A percentile compares a stretch with the other conserved stretches of the same genome.
These are phyloP conservation scores for Fusarium redolens DNA, from an alignment of 2,329 filamentous ascomycete species.

Conservation along the genomic window DNA sequence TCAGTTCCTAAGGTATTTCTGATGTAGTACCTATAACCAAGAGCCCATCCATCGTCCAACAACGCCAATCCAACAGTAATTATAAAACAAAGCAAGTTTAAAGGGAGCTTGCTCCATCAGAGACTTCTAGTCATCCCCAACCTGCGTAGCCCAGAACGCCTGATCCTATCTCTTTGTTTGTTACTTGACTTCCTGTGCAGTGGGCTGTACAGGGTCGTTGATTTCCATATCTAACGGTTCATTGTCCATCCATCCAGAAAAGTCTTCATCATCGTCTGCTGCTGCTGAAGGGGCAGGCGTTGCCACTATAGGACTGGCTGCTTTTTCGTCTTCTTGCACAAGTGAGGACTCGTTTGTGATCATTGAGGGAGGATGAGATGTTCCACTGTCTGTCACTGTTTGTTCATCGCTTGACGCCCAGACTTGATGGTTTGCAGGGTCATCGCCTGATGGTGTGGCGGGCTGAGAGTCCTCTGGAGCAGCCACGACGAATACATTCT, in stretches of 20 bases:
- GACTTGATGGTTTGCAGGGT: slow-evolving; percentile 33
- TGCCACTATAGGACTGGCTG: slow-evolving; percentile 17
- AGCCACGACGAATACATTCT: slow-evolving; percentile 71
- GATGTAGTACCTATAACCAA: slow-evolving; percentile 6
- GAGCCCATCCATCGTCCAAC: neutral
- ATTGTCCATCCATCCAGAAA: slow-evolving; percentile 53
- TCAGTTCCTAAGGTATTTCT: slow-evolving; percentile 24
- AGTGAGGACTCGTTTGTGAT: slow-evolving; percentile 20
- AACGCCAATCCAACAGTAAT: slow-evolving; percentile 23
- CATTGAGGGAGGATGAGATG: slow-evolving; percentile 23
- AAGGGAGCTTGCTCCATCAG: slow-evolving; percentile 14
- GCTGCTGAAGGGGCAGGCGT: slow-evolving; percentile 27
- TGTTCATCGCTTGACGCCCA: slow-evolving; percentile 33
- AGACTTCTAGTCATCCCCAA: slow-evolving; percentile 13
- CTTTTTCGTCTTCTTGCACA: slow-evolving; percentile 13
- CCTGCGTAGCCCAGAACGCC: slow-evolving; percentile 30
- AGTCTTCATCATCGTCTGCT: slow-evolving; percentile 50
- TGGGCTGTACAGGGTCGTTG: slow-evolving; percentile 26
- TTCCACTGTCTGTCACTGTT: slow-evolving; percentile 26
- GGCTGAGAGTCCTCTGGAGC: slow-evolving; percentile 73
- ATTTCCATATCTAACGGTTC: slow-evolving; percentile 44
- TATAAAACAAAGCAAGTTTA: slow-evolving; percentile 1
- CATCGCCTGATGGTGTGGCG: slow-evolving; percentile 60
- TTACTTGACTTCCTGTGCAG: slow-evolving; percentile 41
- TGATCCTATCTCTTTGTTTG: slow-evolving; percentile 6